Conservation (phyloP, 768 basidiomycete genomes). For the Naematelia encephala region DNA sequence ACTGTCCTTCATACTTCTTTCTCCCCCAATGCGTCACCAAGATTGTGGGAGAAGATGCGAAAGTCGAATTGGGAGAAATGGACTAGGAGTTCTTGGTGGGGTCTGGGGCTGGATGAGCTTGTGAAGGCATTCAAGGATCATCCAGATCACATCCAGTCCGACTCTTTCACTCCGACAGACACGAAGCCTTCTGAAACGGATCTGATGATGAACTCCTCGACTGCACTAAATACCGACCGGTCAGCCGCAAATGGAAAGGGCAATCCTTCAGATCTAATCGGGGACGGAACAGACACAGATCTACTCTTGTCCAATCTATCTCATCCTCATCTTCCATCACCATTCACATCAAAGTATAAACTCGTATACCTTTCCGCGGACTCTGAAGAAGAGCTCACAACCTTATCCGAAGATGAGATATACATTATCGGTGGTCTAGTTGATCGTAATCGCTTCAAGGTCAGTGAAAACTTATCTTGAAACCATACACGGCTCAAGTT, state of each 20-base stretch:
- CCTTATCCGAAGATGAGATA: constrained; percentile 75
- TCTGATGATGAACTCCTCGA: too few relatives aligned
- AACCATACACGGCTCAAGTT: constrained; percentile 18
- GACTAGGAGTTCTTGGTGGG: constrained; percentile 67
- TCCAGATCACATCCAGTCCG: background rate
- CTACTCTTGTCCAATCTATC: constrained; percentile 1
- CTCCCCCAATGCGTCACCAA: constrained; percentile 20
- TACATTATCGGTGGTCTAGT: constrained; percentile 95
- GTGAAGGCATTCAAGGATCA: constrained; percentile 5
- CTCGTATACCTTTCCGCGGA: constrained; percentile 95
- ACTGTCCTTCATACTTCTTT: constrained; percentile 75
- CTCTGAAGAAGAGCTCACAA: constrained; percentile 76
- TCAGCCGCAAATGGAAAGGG: background rate
- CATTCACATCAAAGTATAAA: constrained; percentile 46
- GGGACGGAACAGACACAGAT: background rate
- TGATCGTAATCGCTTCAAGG: constrained; percentile 96
- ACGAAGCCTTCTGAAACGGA: too few relatives aligned
- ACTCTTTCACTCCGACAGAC: background rate
- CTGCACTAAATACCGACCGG: too few relatives aligned
- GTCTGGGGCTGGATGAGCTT: constrained; percentile 55
- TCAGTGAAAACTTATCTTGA: constrained; percentile 34
- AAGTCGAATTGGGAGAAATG: constrained; percentile 73
- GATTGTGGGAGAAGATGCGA: constrained; percentile 55
- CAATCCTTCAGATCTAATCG: background rate
- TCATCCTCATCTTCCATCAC: constrained; percentile 11